Conservation (phyloP, 805 yeast species). For the Candida boidinii region DNA sequence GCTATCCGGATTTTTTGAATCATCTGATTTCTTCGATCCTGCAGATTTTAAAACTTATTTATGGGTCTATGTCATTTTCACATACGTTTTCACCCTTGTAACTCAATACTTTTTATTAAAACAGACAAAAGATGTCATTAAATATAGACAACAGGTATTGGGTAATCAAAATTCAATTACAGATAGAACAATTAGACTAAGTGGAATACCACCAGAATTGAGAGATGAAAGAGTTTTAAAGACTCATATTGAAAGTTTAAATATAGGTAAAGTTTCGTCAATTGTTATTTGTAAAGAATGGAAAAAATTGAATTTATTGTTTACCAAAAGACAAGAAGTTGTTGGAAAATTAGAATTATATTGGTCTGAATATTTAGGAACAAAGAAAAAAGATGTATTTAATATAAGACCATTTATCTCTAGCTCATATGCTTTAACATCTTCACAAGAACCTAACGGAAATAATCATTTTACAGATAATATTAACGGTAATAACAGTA, state of each 20-base stretch:
- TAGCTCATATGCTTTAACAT: conserved; percentile 16
- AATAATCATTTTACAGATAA: not conserved
- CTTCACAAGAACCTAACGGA: not conserved
- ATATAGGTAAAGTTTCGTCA: conserved; percentile 72
- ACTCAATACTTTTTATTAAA: conserved; percentile 52
- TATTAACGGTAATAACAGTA: no score
- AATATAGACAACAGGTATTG: conserved; percentile 68
- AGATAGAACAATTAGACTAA: conserved; percentile 79
- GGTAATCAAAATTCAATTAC: conserved; percentile 86
- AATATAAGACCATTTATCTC: conserved; percentile 18
- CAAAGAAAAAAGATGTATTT: conserved; percentile 14
- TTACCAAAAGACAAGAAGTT: conserved; percentile 46
- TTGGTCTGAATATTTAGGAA: conserved; percentile 65
- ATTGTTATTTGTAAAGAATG: conserved; percentile 83
- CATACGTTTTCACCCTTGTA: conserved; percentile 73
- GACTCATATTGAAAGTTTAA: conserved; percentile 66
- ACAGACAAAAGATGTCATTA: conserved; percentile 67
- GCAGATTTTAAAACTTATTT: conserved; percentile 46
- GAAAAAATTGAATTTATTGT: conserved; percentile 62
- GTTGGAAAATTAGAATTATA: conserved; percentile 53
- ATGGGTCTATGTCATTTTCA: conserved; percentile 84
- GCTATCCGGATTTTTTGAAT: not conserved
- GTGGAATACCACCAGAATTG: conserved; percentile 82
- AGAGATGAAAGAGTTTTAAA: conserved; percentile 64
- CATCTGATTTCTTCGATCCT: conserved; percentile 2